phyloP scores from a whole-genome alignment of 306 rosid species.

The Vigna reflexopilosa region DNA sequence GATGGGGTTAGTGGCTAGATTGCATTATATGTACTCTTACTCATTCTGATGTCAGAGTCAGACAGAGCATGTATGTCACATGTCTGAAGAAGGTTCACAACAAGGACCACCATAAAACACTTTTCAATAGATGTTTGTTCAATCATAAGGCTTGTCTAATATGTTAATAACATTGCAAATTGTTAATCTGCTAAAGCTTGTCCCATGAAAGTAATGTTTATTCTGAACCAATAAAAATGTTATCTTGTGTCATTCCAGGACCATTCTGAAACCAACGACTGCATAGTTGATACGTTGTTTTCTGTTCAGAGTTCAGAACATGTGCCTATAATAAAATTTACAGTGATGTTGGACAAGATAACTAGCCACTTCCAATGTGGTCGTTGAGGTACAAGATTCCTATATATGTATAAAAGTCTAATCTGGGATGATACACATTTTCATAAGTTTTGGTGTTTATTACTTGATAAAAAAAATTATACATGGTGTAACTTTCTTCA shows the following conservation, averaged over 20 bases:
- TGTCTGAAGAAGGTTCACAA: not conserved
- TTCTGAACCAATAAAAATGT: not conserved
- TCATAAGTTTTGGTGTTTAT: too few relatives aligned
- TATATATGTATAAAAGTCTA: too few relatives aligned
- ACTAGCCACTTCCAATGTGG: not conserved
- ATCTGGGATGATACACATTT: too few relatives aligned
- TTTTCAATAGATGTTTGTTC: not conserved
- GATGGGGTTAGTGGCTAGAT: too few relatives aligned
- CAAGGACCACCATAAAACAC: not conserved
- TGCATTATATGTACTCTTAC: not conserved
- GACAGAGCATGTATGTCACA: not conserved
- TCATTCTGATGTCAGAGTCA: not conserved
- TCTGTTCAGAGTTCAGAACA: conserved; percentile 13
- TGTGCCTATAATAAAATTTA: not conserved
- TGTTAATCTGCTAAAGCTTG: not conserved
- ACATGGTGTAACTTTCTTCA: too few relatives aligned
- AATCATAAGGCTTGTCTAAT: not conserved
- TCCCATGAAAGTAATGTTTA: not conserved
- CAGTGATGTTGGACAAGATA: not conserved
- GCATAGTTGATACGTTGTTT: conserved; percentile 17
- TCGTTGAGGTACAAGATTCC: not conserved
- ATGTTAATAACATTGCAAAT: not conserved
- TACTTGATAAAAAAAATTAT: too few relatives aligned
- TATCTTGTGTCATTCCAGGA: not conserved
- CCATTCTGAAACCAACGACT: conserved; percentile 13